Evolutionary conservation across 2,329 filamentous ascomycete species (phyloP).

Genomic region (Tetracladium maxilliforme): DNA sequence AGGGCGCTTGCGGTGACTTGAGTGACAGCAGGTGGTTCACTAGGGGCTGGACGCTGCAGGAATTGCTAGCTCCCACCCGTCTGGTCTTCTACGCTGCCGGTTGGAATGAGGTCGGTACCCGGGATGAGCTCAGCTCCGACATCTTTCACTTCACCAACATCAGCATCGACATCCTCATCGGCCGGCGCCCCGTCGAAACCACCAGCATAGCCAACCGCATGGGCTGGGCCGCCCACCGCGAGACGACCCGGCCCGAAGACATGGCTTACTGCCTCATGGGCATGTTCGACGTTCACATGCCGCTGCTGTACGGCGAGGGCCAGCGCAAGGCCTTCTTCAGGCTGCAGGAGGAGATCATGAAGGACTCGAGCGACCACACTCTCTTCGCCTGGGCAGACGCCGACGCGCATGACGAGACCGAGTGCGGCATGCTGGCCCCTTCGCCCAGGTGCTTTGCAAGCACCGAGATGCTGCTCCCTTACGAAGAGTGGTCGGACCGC

Average conservation of each 20-base stretch:
- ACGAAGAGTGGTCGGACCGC: too few relatives aligned
- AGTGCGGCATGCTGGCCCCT: slow-evolving; percentile 2
- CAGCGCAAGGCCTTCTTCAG: slow-evolving; percentile 12
- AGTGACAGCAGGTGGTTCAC: slow-evolving; percentile 5
- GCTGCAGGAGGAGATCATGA: slow-evolving; percentile 20
- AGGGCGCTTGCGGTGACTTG: slow-evolving; percentile 3
- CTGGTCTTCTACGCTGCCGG: slow-evolving; percentile 5
- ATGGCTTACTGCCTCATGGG: slow-evolving; percentile 27
- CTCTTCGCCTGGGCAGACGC: slow-evolving; percentile 13
- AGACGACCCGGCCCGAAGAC: slow-evolving; percentile 20
- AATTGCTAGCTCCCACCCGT: slow-evolving; percentile 4
- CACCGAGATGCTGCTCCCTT: too few relatives aligned
- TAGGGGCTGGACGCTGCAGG: slow-evolving; percentile 6
- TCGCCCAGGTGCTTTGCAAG: slow-evolving; percentile 1
- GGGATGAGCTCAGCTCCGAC: slow-evolving; percentile 3
- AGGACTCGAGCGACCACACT: slow-evolving; percentile 11
- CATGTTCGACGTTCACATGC: slow-evolving; percentile 26
- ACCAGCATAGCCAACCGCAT: slow-evolving; percentile 18
- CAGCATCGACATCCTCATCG: slow-evolving; percentile 1
- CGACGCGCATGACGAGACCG: slow-evolving; percentile 2
- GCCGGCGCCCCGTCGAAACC: slow-evolving; percentile 14
- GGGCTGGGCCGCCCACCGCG: slow-evolving; percentile 21
- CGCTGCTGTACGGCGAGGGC: slow-evolving; percentile 24
- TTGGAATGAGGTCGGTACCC: slow-evolving; percentile 5
- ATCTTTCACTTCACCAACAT: slow-evolving; percentile 6